phyloP scores from a whole-genome alignment of 768 basidiomycete genomes.

The Auricularia heimuer region DNA sequence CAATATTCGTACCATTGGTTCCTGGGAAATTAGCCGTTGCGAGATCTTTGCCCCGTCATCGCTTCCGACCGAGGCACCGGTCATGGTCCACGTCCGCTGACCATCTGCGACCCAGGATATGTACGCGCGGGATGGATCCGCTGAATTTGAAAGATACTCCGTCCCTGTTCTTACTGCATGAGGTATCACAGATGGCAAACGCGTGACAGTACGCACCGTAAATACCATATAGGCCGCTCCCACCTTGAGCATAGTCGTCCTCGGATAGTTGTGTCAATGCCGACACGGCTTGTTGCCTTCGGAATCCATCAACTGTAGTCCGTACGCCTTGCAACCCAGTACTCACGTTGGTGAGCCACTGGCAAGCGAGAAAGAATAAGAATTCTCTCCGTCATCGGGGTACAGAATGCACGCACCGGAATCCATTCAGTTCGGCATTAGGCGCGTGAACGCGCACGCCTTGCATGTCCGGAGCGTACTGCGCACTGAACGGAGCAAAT shows the following conservation, averaged over 20 bases:
- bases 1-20: conserved; percentile 64
- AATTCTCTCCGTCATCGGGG: conserved; percentile 52
- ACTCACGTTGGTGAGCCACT: conserved; percentile 42
- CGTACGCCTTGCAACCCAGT: too few relatives aligned
- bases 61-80: conserved; percentile 49
- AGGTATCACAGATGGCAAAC: not conserved
- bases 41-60: conserved; percentile 53
- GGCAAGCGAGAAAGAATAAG: not conserved
- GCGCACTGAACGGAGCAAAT: conserved; percentile 71
- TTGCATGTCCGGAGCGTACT: conserved; percentile 61
- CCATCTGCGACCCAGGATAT: conserved; percentile 68
- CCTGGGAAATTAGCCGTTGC: conserved; percentile 62
- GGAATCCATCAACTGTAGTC: not conserved
- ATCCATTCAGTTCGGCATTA: conserved; percentile 48
- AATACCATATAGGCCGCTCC: conserved; percentile 27
- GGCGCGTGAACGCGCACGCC: conserved; percentile 48
- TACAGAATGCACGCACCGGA: conserved; percentile 71
- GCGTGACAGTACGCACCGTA: not conserved
- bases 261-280: conserved; percentile 80
- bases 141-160: conserved; percentile 74
- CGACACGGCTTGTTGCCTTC: conserved; percentile 56
- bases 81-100: conserved; percentile 60
- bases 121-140: conserved; percentile 58
- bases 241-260: conserved; percentile 54
- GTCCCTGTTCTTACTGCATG: conserved; percentile 4